A percentile compares a stretch with the other conserved stretches of the same genome.
Conservation (phyloP, 1,284 basidiomycete species). For the Malassezia dermatis region DNA sequence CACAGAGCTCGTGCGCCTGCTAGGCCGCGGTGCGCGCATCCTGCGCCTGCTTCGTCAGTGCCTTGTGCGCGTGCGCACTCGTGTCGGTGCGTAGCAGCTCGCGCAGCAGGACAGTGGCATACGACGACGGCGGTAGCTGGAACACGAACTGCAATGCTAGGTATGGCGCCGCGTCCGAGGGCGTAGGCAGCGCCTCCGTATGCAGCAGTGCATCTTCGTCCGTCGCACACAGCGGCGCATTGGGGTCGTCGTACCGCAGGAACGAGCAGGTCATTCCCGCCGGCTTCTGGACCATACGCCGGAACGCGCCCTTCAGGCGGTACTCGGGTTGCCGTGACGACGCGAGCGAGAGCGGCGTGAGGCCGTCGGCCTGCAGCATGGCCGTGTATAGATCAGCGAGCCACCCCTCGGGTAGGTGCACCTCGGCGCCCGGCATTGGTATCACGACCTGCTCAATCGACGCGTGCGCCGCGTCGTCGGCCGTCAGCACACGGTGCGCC, state of each 20-base stretch:
- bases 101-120: constrained; percentile 44
- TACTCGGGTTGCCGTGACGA: constrained; percentile 61
- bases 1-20: constrained; percentile 32
- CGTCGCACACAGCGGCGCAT: constrained; percentile 76
- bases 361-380: constrained; percentile 69
- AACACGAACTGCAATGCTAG: constrained; percentile 36
- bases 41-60: constrained; percentile 5
- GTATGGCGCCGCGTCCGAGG: constrained; percentile 6
- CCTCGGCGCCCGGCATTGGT: constrained; percentile 85
- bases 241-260: constrained; percentile 81
- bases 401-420: constrained; percentile 71
- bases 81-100: constrained; percentile 45
- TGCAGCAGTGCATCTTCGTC: constrained; percentile 79
- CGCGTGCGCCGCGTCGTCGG: constrained; percentile 62
- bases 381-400: constrained; percentile 72
- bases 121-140: constrained; percentile 35
- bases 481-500: constrained; percentile 54
- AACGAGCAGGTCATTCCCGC: constrained; percentile 67
- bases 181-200: not conserved
- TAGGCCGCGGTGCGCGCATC: constrained; percentile 2
- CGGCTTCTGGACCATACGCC: constrained; percentile 77
- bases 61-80: constrained; percentile 12
- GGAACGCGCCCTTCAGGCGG: constrained; percentile 80
- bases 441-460: constrained; percentile 88
- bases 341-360: constrained; percentile 71